Evolutionary conservation across 441 rosid genomes (phyloP).

Genomic region (Capsella rubella): DNA sequence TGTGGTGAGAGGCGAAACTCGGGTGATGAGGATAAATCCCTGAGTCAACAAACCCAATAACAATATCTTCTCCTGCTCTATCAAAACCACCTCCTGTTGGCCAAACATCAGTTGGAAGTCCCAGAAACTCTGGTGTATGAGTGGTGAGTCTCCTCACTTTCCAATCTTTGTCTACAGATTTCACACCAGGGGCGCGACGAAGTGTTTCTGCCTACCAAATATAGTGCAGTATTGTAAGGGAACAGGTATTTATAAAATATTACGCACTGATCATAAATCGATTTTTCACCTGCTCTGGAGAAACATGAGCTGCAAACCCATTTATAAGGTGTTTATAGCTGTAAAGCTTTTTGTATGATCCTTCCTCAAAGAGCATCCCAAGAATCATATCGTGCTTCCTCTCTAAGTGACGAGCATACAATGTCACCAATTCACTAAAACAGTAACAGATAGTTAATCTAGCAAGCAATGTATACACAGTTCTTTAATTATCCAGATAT

Average conservation of each 20-base stretch:
- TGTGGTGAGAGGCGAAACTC: conserved; percentile 74
- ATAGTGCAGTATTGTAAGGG: conserved; percentile 54
- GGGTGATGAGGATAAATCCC: conserved; percentile 96
- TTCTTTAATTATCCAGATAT: background rate
- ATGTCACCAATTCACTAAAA: conserved; percentile 77
- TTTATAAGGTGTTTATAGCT: conserved; percentile 96
- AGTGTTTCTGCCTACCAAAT: conserved; percentile 91
- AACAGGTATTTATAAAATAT: background rate
- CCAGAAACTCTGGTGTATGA: conserved; percentile 94
- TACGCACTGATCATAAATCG: conserved; percentile 9
- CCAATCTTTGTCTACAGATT: conserved; percentile 90
- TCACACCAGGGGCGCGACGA: conserved; percentile 78
- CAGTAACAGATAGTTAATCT: conserved; percentile 14
- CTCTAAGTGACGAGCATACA: conserved; percentile 88
- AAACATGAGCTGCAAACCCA: conserved; percentile 88
- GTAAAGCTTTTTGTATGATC: conserved; percentile 87
- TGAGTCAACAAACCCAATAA: conserved; percentile 95
- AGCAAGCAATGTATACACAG: no score
- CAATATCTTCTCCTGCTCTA: conserved; percentile 94
- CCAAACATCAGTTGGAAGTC: conserved; percentile 99
- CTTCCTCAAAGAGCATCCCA: conserved; percentile 76
- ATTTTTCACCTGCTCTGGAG: conserved; percentile 86
- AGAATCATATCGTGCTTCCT: conserved; percentile 93
- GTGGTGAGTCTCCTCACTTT: conserved; percentile 92
- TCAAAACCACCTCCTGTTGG: conserved; percentile 97